A percentile compares a stretch with the other conserved stretches of the same genome.
phyloP scores from a whole-genome alignment of 805 yeast genomes.

The Helenozyma baotianmanensis region DNA sequence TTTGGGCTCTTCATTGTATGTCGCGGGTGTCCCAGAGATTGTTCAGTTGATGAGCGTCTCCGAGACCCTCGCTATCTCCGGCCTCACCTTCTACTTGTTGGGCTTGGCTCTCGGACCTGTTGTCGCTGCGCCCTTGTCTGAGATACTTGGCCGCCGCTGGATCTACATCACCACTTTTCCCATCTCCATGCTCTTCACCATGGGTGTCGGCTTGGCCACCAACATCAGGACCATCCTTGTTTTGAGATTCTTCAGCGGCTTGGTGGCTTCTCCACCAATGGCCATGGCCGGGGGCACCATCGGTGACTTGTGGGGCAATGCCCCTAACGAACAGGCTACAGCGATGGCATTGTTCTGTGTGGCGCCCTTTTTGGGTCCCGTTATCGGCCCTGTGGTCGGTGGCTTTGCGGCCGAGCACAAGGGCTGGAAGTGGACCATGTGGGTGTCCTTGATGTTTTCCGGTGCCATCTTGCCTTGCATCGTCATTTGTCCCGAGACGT shows the following conservation, averaged over 20 bases:
- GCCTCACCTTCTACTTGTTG: constrained; percentile 62
- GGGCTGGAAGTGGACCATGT: constrained; percentile 19
- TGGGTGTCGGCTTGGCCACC: constrained; percentile 17
- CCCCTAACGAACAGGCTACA: constrained; percentile 54
- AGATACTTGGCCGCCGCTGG: constrained; percentile 15
- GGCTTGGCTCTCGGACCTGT: constrained; percentile 74
- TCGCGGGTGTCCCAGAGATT: constrained; percentile 58
- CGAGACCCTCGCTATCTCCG: constrained; percentile 59
- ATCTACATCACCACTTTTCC: constrained; percentile 15
- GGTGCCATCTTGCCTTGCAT: constrained; percentile 15
- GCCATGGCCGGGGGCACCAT: constrained; percentile 85
- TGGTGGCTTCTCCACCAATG: constrained; percentile 75
- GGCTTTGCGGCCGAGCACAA: constrained; percentile 44
- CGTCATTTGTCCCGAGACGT: constrained; percentile 14
- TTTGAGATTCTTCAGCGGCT: constrained; percentile 69
- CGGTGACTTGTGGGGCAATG: constrained; percentile 60
- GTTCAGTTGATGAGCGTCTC: constrained; percentile 45
- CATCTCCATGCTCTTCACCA: constrained; percentile 15
- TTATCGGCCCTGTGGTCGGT: constrained; percentile 17
- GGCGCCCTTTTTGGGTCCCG: constrained; percentile 19
- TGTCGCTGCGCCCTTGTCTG: constrained; percentile 56
- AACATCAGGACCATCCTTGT: constrained; percentile 45
- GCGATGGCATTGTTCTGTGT: constrained; percentile 75
- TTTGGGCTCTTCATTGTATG: constrained; percentile 70
- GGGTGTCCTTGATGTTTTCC: constrained; percentile 17